Conservation (phyloP, 2,329 filamentous ascomycete species). For the Immersiporthe knoxdaviesiana region DNA sequence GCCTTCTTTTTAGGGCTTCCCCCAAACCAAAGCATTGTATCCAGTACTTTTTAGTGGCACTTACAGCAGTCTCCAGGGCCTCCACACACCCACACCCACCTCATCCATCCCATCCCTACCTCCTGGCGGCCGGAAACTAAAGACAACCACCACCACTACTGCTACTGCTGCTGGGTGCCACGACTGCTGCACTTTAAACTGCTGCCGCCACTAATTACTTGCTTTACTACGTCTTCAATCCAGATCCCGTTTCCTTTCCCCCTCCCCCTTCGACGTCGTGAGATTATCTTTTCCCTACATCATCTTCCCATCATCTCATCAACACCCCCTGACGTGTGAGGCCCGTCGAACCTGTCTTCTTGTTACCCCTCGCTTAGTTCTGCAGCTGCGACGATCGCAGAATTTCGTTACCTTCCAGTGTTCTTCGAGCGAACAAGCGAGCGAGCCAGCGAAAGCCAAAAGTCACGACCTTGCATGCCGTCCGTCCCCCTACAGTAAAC, state of each 20-base stretch:
- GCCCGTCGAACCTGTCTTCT: background rate
- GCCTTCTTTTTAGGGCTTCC: background rate
- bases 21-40: no score
- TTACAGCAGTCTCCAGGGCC: background rate
- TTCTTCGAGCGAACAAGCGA: background rate
- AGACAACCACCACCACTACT: background rate
- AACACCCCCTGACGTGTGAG: background rate
- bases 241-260: background rate
- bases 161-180: no score
- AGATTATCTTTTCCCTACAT: constrained; percentile 13
- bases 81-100: no score
- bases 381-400: constrained; percentile 21
- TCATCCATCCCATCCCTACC: background rate
- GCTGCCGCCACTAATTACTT: no score
- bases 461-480: background rate
- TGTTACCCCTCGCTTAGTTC: background rate
- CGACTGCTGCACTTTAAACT: background rate
- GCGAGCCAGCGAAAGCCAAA: background rate
- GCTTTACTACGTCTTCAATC: constrained; percentile 1
- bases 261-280: constrained; percentile 15
- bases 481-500: background rate
- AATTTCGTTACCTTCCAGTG: background rate
- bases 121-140: background rate
- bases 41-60: background rate
- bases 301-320: background rate